Conservation (phyloP, 2,329 filamentous ascomycete genomes). For the Xenoacremonium recifei region DNA sequence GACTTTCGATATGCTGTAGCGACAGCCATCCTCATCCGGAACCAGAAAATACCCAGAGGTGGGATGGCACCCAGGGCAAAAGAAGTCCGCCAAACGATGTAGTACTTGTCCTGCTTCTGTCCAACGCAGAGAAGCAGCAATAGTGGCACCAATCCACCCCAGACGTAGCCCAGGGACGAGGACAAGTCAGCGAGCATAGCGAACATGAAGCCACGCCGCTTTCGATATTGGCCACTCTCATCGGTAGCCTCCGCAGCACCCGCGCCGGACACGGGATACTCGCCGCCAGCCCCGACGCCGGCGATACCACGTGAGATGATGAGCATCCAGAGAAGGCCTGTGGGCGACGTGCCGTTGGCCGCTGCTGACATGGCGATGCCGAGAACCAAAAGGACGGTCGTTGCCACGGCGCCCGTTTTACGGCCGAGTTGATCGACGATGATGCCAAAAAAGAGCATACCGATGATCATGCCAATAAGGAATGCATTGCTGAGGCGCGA, state of each 20-base stretch:
- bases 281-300: constrained; percentile 44
- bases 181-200: constrained; percentile 54
- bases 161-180: constrained; percentile 49
- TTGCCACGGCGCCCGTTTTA: constrained; percentile 44
- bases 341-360: constrained; percentile 35
- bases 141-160: constrained; percentile 47
- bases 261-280: constrained; percentile 51
- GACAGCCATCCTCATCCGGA: constrained; percentile 50
- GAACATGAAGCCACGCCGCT: constrained; percentile 53
- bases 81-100: constrained; percentile 48
- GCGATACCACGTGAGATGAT: constrained; percentile 40
- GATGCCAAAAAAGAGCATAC: constrained; percentile 53
- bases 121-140: constrained; percentile 49
- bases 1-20: constrained; percentile 48
- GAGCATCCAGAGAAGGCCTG: constrained; percentile 51
- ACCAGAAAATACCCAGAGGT: constrained; percentile 51
- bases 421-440: constrained; percentile 50
- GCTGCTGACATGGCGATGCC: constrained; percentile 47
- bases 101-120: constrained; percentile 38
- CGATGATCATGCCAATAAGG: constrained; percentile 54
- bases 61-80: constrained; percentile 50
- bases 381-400: constrained; percentile 45
- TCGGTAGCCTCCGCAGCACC: constrained; percentile 54
- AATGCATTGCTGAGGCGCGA: constrained; percentile 54
- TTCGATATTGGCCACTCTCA: constrained; percentile 42